phyloP scores from a whole-genome alignment of 805 yeast species.

The Phaffomyces thermotolerans region DNA sequence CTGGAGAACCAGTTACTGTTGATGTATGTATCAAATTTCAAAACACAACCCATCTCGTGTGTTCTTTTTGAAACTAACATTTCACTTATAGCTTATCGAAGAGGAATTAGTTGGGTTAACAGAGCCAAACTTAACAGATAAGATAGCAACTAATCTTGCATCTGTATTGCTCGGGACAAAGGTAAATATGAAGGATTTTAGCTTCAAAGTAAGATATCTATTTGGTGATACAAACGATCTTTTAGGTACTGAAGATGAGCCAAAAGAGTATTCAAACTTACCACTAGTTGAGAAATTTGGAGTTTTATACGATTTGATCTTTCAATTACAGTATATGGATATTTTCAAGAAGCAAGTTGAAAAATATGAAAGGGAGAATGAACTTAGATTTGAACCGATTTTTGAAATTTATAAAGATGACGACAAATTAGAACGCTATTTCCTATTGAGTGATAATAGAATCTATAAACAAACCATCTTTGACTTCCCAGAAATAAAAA shows the following conservation, averaged over 20 bases:
- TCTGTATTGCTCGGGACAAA: constrained; percentile 18
- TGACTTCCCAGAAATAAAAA: constrained; percentile 25
- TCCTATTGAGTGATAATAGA: constrained; percentile 45
- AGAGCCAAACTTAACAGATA: constrained; percentile 36
- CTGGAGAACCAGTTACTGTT: constrained; percentile 47
- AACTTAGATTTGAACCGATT: constrained; percentile 27
- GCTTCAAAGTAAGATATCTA: constrained; percentile 21
- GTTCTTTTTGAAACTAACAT: constrained; percentile 4
- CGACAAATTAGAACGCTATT: constrained; percentile 18
- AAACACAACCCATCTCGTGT: constrained; percentile 7
- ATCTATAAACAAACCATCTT: constrained; percentile 34
- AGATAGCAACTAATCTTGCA: constrained; percentile 28
- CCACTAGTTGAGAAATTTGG: constrained; percentile 42
- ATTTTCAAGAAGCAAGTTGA: constrained; percentile 44
- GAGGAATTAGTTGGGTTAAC: constrained; percentile 47
- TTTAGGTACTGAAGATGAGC: constrained; percentile 21
- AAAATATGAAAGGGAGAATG: constrained; percentile 25
- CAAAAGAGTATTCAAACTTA: constrained; percentile 32
- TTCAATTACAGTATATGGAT: constrained; percentile 35
- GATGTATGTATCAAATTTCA: constrained; percentile 27
- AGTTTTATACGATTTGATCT: constrained; percentile 37
- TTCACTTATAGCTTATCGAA: constrained; percentile 30
- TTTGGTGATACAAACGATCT: constrained; percentile 18
- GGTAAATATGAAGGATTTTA: constrained; percentile 19
- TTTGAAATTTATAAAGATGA: constrained; percentile 13